Conservation (phyloP, 2,329 filamentous ascomycete species). For the Trichophyton schoenleinii region DNA sequence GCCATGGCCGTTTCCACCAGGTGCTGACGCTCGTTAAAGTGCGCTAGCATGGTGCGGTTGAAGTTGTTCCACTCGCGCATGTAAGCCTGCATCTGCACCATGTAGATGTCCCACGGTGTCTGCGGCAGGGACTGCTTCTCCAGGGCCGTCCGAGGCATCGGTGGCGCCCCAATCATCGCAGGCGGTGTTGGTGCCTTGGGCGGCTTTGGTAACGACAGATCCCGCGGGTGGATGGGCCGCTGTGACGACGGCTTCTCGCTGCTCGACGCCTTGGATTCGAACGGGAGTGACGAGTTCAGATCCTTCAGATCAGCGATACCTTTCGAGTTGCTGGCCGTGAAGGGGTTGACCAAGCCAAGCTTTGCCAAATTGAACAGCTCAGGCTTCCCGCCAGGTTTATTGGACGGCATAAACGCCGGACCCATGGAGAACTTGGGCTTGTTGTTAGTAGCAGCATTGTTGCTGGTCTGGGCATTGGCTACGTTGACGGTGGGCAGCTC, state of each 20-base stretch:
- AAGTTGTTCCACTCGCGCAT: slow-evolving; percentile 45
- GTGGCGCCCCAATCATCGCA: slow-evolving; percentile 5
- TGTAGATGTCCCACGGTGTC: slow-evolving; percentile 40
- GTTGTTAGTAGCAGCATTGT: not conserved
- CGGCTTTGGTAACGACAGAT: slow-evolving; percentile 39
- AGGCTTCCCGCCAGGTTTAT: slow-evolving; percentile 4
- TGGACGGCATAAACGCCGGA: not conserved
- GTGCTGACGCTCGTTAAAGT: slow-evolving; percentile 43
- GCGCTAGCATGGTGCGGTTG: slow-evolving; percentile 42
- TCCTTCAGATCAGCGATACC: slow-evolving; percentile 44
- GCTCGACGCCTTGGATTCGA: slow-evolving; percentile 43
- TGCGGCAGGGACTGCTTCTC: slow-evolving; percentile 27
- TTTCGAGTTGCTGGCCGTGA: slow-evolving; percentile 32
- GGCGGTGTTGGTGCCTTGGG: slow-evolving; percentile 39
- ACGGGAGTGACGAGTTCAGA: slow-evolving; percentile 44
- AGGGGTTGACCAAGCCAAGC: slow-evolving; percentile 39
- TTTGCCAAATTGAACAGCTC: slow-evolving; percentile 37
- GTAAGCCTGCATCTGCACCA: slow-evolving; percentile 42
- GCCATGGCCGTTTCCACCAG: slow-evolving; percentile 34
- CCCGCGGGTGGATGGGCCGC: slow-evolving; percentile 24
- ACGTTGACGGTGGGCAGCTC: slow-evolving; percentile 17
- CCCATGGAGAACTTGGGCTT: not conserved
- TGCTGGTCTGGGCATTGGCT: not conserved
- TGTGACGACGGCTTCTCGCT: slow-evolving; percentile 18
- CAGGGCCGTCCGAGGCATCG: not conserved